phyloP scores from a whole-genome alignment of 2,329 filamentous ascomycete genomes.

The Claviceps arundinis region DNA sequence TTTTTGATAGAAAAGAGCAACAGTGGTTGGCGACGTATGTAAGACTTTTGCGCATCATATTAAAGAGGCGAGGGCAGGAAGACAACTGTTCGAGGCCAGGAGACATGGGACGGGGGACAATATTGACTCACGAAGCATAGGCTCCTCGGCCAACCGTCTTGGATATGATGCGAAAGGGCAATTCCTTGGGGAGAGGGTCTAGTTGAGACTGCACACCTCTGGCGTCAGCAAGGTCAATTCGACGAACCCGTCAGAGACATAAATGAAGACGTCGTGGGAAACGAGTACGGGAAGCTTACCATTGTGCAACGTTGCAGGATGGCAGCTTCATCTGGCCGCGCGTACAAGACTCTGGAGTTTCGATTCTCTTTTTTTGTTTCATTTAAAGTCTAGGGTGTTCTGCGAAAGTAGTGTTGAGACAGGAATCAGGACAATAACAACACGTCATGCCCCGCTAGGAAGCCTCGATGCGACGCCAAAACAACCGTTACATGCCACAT shows the following conservation, averaged over 20 bases:
- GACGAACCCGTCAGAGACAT: neutral
- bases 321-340: neutral
- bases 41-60: neutral
- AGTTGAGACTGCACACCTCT: slow-evolving; percentile 55
- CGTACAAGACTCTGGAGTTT: neutral
- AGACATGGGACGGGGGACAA: neutral
- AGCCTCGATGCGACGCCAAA: neutral
- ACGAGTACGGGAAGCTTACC: neutral
- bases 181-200: slow-evolving; percentile 67
- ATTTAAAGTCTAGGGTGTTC: neutral
- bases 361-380: neutral
- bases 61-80: neutral
- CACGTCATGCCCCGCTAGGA: neutral
- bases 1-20: neutral
- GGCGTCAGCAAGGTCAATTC: slow-evolving; percentile 16
- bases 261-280: neutral
- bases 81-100: neutral
- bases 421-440: neutral
- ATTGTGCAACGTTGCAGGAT: neutral
- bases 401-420: neutral
- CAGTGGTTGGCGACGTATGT: slow-evolving; percentile 5
- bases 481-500: neutral
- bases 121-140: slow-evolving; percentile 70
- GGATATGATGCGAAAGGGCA: slow-evolving; percentile 90
- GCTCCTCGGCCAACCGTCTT: slow-evolving; percentile 94